Conservation (phyloP, 148 eudicot species). For the Rhododendron molle region DNA sequence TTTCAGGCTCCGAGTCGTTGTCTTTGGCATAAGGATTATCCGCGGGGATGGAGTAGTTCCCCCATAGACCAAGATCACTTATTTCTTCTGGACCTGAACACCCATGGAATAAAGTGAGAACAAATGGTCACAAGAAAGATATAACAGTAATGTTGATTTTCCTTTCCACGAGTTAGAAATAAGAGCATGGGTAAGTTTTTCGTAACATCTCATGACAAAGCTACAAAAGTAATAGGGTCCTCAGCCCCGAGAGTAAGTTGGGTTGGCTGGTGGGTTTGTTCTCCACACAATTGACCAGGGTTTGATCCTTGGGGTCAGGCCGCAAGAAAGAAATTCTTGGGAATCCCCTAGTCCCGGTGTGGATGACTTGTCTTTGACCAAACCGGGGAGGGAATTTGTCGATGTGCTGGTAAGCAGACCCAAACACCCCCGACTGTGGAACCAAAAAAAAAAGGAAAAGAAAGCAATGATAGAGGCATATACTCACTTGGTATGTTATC, state of each 20-base stretch:
- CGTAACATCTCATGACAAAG: neutral
- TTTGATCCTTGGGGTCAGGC: too few species aligned
- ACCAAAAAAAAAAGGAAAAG: neutral
- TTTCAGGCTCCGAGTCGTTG: slow-evolving; percentile 54
- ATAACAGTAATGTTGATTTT: neutral
- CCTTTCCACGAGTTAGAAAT: neutral
- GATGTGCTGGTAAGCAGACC: neutral
- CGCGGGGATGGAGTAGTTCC: slow-evolving; percentile 70
- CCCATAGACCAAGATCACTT: slow-evolving; percentile 58
- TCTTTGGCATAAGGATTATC: slow-evolving; percentile 78
- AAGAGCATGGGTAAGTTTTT: neutral
- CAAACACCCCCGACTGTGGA: neutral
- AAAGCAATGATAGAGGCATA: neutral
- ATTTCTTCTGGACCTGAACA: slow-evolving; percentile 54
- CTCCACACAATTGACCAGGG: too few species aligned
- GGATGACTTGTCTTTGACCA: neutral
- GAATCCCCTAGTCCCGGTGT: neutral
- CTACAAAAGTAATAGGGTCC: neutral
- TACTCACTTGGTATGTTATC: slow-evolving; percentile 71
- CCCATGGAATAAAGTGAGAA: neutral
- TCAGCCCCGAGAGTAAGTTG: neutral
- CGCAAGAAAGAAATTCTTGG: neutral
- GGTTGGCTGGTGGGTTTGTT: too few species aligned
- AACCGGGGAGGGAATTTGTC: neutral
- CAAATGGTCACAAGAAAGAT: neutral